Evolutionary conservation across 495 filamentous ascomycete species (phyloP).

Genomic region (Aspergillus ostianus): DNA sequence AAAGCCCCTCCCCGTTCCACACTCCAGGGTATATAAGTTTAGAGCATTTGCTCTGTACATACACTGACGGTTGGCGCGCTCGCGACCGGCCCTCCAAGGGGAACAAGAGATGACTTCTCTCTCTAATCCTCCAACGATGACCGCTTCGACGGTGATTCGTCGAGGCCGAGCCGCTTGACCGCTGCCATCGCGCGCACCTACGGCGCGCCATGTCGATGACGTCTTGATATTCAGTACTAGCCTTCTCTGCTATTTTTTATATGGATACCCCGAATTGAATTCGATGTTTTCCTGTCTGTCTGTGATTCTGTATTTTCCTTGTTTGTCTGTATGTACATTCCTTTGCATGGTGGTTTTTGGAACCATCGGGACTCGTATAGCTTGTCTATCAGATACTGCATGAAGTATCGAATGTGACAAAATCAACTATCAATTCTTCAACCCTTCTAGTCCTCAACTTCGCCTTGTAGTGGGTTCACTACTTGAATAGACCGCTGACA

Average conservation of each 20-base stretch:
- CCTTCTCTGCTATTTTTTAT: slow-evolving; percentile 8
- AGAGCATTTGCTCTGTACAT: slow-evolving; percentile 7
- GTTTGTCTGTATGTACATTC: slow-evolving; percentile 1
- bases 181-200: slow-evolving; percentile 2
- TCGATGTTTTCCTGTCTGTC: slow-evolving; percentile 5
- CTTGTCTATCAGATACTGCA: no score
- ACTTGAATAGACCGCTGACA: neutral
- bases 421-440: neutral
- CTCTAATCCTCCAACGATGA: neutral
- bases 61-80: slow-evolving; percentile 7
- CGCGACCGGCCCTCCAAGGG: neutral
- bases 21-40: slow-evolving; percentile 15
- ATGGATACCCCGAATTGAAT: slow-evolving; percentile 12
- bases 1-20: neutral
- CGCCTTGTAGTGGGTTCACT: no score
- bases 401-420: no score
- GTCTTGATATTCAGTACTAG: slow-evolving; percentile 10
- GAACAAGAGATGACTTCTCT: neutral
- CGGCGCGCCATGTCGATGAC: neutral
- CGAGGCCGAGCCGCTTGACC: neutral
- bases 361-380: neutral
- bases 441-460: no score
- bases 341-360: neutral
- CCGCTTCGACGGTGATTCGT: neutral
- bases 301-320: slow-evolving; percentile 1